These are phyloP conservation scores for Cercospora zeae-maydis DNA, from an alignment of 2,329 filamentous ascomycete species.

Conservation along the genomic window DNA sequence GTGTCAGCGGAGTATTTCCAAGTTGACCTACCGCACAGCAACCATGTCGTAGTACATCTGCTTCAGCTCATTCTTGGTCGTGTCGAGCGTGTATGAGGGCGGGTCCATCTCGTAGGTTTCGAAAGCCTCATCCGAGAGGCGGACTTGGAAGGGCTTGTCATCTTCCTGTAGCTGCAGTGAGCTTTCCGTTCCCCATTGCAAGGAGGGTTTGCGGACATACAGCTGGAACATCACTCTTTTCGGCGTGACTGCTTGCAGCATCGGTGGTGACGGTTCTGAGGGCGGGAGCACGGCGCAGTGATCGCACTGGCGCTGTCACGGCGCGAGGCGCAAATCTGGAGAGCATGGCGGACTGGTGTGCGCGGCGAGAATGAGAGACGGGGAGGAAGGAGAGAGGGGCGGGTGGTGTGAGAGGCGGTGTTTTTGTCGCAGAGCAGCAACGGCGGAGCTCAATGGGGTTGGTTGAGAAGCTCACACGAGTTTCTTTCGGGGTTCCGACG, in stretches of 20 bases:
- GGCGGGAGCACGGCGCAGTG: slow-evolving; percentile 37
- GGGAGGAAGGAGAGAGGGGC: slow-evolving; percentile 8
- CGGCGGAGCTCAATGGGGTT: slow-evolving; percentile 9
- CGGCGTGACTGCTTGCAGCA: slow-evolving; percentile 85
- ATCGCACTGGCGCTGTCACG: slow-evolving; percentile 33
- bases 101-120: slow-evolving; percentile 99
- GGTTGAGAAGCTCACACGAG: slow-evolving; percentile 5
- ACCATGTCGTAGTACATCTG: slow-evolving; percentile 99
- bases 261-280: slow-evolving; percentile 85
- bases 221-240: slow-evolving; percentile 67
- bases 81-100: slow-evolving; percentile 84
- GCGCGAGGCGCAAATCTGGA: slow-evolving; percentile 39
- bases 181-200: background rate
- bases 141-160: slow-evolving; percentile 87
- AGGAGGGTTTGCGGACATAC: slow-evolving; percentile 45
- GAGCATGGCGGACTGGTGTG: slow-evolving; percentile 31
- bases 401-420: background rate
- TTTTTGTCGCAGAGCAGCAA: background rate
- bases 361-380: background rate
- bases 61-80: slow-evolving; percentile 97
- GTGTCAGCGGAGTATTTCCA: background rate
- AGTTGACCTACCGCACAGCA: slow-evolving; percentile 67
- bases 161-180: slow-evolving; percentile 62
- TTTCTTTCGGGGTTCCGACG: slow-evolving; percentile 1
- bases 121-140: slow-evolving; percentile 96